These are phyloP conservation scores for Aspergillus vadensis DNA, from an alignment of 2,329 filamentous ascomycete genomes.

Conservation along the genomic window DNA sequence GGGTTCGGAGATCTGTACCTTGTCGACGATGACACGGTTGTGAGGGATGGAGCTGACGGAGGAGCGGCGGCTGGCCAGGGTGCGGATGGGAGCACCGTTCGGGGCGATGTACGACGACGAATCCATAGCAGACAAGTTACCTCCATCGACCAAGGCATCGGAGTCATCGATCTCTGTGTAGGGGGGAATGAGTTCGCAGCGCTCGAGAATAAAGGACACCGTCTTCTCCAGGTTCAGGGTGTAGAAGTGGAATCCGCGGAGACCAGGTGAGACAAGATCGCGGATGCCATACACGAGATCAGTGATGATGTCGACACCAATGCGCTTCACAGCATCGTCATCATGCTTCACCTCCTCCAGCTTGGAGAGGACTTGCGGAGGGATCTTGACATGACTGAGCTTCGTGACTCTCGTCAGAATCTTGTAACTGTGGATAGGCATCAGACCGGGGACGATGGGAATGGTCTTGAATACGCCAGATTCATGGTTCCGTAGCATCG, in stretches of 20 bases:
- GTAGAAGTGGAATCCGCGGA: slow-evolving; percentile 92
- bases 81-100: slow-evolving; percentile 27
- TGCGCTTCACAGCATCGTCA: slow-evolving; percentile 51
- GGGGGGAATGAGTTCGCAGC: slow-evolving; percentile 75
- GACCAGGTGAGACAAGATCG: slow-evolving; percentile 60
- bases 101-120: slow-evolving; percentile 28
- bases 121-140: slow-evolving; percentile 26
- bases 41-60: slow-evolving; percentile 81
- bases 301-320: slow-evolving; percentile 65
- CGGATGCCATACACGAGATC: slow-evolving; percentile 82
- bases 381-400: slow-evolving; percentile 84
- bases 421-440: slow-evolving; percentile 97
- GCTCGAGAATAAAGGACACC: slow-evolving; percentile 88
- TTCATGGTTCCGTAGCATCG: slow-evolving; percentile 72
- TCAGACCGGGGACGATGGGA: slow-evolving; percentile 89
- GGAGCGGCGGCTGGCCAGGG: slow-evolving; percentile 61
- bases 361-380: slow-evolving; percentile 67
- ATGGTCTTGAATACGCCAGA: slow-evolving; percentile 84
- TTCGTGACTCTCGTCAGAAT: slow-evolving; percentile 94
- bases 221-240: slow-evolving; percentile 95
- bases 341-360: slow-evolving; percentile 52
- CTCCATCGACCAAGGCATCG: slow-evolving; percentile 48
- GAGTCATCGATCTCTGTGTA: slow-evolving; percentile 47
- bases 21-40: slow-evolving; percentile 82
- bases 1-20: slow-evolving; percentile 39